These are phyloP conservation scores for Piper longum DNA, from an alignment of 164 flowering plant genomes.

Conservation along the genomic window DNA sequence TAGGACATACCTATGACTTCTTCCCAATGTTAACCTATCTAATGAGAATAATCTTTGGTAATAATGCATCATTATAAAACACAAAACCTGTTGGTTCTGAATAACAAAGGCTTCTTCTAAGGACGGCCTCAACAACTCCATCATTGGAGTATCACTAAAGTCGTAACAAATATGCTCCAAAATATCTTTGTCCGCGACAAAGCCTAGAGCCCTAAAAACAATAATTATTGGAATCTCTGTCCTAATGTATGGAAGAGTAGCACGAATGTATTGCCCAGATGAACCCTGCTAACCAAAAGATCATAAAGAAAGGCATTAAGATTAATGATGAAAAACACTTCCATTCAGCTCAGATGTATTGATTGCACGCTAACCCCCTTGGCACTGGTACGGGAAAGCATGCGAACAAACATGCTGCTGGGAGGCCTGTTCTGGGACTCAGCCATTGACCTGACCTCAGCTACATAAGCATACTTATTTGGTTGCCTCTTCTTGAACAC, in stretches of 20 bases:
- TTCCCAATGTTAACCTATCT: not conserved
- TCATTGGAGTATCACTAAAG: slow-evolving; percentile 81
- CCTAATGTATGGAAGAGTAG: slow-evolving; percentile 89
- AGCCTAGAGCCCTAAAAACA: slow-evolving; percentile 88
- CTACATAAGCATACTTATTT: slow-evolving; percentile 92
- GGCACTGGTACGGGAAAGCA: slow-evolving; percentile 91
- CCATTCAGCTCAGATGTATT: not conserved
- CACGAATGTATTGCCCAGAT: slow-evolving; percentile 93
- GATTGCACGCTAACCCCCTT: slow-evolving; percentile 58
- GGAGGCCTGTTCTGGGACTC: slow-evolving; percentile 95
- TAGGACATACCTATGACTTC: not conserved
- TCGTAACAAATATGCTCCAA: slow-evolving; percentile 88
- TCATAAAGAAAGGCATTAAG: not conserved
- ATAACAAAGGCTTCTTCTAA: slow-evolving; percentile 97
- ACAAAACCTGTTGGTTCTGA: slow-evolving; percentile 79
- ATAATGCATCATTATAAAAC: not conserved
- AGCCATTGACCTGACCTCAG: slow-evolving; percentile 93
- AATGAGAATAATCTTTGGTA: no score
- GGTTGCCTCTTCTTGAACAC: slow-evolving; percentile 99
- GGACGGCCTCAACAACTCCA: slow-evolving; percentile 94
- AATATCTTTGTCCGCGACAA: slow-evolving; percentile 96
- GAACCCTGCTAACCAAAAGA: slow-evolving; percentile 46
- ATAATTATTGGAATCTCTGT: slow-evolving; percentile 92
- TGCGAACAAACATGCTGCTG: slow-evolving; percentile 95
- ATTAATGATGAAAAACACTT: no score